A percentile compares a stretch with the other conserved stretches of the same genome.
phyloP scores from a whole-genome alignment of 83 land plant genomes.

The Picea engelmannii region DNA sequence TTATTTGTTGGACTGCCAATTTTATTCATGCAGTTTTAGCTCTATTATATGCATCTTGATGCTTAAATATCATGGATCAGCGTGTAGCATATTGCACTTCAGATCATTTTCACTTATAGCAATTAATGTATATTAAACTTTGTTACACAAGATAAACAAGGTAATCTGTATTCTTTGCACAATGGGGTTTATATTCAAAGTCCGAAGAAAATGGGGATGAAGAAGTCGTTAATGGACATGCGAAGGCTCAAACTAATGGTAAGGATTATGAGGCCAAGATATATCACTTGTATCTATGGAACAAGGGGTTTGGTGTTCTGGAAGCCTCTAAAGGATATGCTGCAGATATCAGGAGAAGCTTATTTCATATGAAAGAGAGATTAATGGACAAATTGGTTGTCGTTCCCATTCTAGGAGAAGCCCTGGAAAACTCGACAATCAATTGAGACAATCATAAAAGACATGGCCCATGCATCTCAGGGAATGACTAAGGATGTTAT shows the following conservation, averaged over 20 bases:
- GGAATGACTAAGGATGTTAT: neutral
- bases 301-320: too few relatives aligned
- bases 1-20: neutral
- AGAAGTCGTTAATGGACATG: too few relatives aligned
- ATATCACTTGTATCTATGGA: too few relatives aligned
- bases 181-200: too few relatives aligned
- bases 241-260: too few relatives aligned
- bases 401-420: conserved; percentile 17
- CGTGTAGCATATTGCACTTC: neutral
- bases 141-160: too few relatives aligned
- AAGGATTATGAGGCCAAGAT: too few relatives aligned
- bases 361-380: conserved; percentile 19
- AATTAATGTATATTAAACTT: too few relatives aligned
- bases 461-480: conserved; percentile 19
- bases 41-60: neutral
- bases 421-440: conserved; percentile 4
- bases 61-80: neutral
- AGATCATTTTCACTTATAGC: too few relatives aligned
- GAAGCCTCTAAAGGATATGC: too few relatives aligned
- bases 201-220: too few relatives aligned
- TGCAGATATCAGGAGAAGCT: conserved; percentile 18
- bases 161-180: too few relatives aligned
- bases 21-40: neutral
- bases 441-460: conserved; percentile 2
- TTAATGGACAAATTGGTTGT: conserved; percentile 18